A percentile compares a stretch with the other conserved stretches of the same genome.
phyloP scores from a whole-genome alignment of 2,329 filamentous ascomycete genomes.

The Colletotrichum sp. region DNA sequence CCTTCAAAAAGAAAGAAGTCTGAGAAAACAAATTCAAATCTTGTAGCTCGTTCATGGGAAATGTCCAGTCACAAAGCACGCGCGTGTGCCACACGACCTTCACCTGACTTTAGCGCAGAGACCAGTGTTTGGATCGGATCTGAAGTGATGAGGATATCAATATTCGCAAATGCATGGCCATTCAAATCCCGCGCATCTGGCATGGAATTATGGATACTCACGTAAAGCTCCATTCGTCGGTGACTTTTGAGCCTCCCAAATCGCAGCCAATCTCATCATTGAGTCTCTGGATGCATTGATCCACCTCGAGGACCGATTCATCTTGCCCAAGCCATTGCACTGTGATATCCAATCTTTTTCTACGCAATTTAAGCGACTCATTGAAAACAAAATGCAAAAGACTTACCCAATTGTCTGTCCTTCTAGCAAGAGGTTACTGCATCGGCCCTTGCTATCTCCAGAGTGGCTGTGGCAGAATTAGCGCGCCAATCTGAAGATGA shows the following conservation, averaged over 20 bases:
- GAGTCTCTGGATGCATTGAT: neutral
- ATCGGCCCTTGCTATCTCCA: neutral
- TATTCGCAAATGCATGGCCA: neutral
- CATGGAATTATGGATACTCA: neutral
- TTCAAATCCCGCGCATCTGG: too few species aligned
- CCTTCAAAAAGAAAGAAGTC: neutral
- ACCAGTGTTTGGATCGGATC: neutral
- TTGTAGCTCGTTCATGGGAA: neutral
- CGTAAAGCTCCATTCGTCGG: neutral
- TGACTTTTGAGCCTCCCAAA: neutral
- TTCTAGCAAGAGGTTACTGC: neutral
- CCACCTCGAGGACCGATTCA: neutral
- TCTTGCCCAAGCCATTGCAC: neutral
- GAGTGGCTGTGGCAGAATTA: neutral
- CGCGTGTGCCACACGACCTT: accelerated
- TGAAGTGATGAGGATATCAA: neutral
- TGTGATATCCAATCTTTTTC: neutral
- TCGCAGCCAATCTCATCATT: neutral
- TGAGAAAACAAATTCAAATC: neutral
- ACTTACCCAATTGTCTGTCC: neutral
- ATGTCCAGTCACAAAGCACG: neutral
- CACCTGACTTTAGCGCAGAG: neutral
- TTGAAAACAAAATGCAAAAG: too few species aligned
- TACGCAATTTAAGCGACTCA: neutral
- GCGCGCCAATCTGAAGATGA: neutral